phyloP scores from a whole-genome alignment of 352 stramenopile species.

The Phytophthora fragariae region DNA sequence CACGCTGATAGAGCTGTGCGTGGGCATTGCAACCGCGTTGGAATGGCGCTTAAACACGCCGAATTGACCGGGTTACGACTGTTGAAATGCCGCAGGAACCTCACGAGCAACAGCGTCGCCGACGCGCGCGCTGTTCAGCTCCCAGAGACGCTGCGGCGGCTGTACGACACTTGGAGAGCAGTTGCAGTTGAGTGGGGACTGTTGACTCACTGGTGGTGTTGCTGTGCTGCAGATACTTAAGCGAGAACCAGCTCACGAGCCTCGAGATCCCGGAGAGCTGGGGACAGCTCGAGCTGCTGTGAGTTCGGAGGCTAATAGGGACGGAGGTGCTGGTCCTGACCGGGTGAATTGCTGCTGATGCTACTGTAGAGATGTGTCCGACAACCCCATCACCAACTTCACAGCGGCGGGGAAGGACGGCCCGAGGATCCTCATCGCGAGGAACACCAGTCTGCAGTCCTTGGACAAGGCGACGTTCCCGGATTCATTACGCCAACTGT shows the following conservation, averaged over 20 bases:
- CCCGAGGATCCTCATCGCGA: conserved; percentile 28
- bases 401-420: conserved; percentile 28
- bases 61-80: conserved; percentile 22
- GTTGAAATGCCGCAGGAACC: conserved; percentile 20
- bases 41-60: not conserved
- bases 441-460: conserved; percentile 28
- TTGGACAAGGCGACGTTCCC: conserved; percentile 24
- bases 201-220: not conserved
- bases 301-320: not conserved
- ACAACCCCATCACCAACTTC: conserved; percentile 40
- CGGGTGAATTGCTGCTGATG: not conserved
- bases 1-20: conserved; percentile 25
- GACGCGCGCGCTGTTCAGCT: conserved; percentile 25
- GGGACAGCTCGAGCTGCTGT: conserved; percentile 30
- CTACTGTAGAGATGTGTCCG: conserved; percentile 31
- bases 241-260: conserved; percentile 22
- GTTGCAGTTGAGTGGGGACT: not conserved
- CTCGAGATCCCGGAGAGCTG: conserved; percentile 31
- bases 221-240: conserved; percentile 25
- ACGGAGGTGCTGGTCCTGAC: not conserved
- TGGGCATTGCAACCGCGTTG: not conserved
- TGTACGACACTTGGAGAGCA: conserved; percentile 19
- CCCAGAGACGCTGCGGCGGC: conserved; percentile 22
- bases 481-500: conserved; percentile 32
- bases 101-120: conserved; percentile 27